These are phyloP conservation scores for Schizophyllum amplum DNA, from an alignment of 1,284 basidiomycete species.

Conservation along the genomic window DNA sequence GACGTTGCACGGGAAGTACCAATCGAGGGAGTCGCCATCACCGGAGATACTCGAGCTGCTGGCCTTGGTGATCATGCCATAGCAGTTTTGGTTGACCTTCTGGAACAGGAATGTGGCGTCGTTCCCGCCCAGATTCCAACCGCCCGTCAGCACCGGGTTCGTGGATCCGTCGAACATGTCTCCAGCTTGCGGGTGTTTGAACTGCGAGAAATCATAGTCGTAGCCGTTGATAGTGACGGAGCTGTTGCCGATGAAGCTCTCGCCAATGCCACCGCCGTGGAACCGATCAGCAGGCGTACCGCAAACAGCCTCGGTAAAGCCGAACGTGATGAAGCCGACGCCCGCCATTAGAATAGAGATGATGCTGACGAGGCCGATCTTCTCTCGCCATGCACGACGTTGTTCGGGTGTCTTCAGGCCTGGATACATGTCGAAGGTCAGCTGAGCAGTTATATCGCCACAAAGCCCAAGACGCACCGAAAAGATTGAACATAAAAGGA, in stretches of 20 bases:
- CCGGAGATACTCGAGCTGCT: constrained; percentile 60
- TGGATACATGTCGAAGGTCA: constrained; percentile 7
- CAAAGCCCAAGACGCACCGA: constrained; percentile 39
- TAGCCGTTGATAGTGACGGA: constrained; percentile 93
- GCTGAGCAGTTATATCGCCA: neutral
- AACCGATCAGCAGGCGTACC: constrained; percentile 77
- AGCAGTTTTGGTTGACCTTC: constrained; percentile 79
- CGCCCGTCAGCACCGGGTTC: constrained; percentile 77
- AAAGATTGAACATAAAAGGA: constrained; percentile 56
- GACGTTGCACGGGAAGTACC: constrained; percentile 97
- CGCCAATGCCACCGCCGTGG: constrained; percentile 71
- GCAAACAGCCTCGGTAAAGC: constrained; percentile 95
- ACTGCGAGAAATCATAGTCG: constrained; percentile 86
- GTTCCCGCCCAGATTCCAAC: constrained; percentile 74
- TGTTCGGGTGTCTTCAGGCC: constrained; percentile 90
- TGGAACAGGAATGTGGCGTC: constrained; percentile 96
- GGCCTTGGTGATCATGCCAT: constrained; percentile 68
- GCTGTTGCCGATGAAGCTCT: constrained; percentile 56
- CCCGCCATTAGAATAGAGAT: constrained; percentile 79
- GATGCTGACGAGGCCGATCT: constrained; percentile 88
- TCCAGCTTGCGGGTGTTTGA: constrained; percentile 70
- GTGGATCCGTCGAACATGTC: constrained; percentile 65
- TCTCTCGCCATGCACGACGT: constrained; percentile 96
- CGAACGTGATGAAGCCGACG: constrained; percentile 98
- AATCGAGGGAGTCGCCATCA: constrained; percentile 50